These are phyloP conservation scores for Cystobasidium onofrii DNA, from an alignment of 768 basidiomycete genomes.

Conservation along the genomic window DNA sequence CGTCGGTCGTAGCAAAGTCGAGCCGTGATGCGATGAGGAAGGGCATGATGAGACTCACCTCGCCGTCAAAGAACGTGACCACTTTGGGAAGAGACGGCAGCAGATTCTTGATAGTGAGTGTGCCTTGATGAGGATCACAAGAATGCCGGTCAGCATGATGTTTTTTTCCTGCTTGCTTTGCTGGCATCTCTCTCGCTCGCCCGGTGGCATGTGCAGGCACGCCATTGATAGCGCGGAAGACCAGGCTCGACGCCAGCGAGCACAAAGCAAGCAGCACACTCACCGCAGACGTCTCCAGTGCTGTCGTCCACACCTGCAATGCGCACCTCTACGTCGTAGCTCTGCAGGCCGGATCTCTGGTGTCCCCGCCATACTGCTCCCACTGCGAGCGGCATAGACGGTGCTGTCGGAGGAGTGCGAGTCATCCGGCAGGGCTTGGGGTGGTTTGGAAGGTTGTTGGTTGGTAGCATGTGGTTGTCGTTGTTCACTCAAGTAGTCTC, in stretches of 20 bases:
- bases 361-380: slow-evolving; percentile 28
- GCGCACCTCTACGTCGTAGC: slow-evolving; percentile 27
- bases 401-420: neutral
- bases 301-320: slow-evolving; percentile 6
- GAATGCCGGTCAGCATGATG: neutral
- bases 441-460: neutral
- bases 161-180: neutral
- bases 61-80: slow-evolving; percentile 28
- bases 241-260: neutral
- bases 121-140: slow-evolving; percentile 1
- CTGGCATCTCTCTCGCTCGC: neutral
- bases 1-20: neutral
- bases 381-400: neutral
- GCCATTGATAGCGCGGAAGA: neutral
- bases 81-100: slow-evolving; percentile 18
- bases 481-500: neutral
- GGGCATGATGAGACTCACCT: neutral
- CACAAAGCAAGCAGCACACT: neutral
- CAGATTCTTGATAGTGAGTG: slow-evolving; percentile 26
- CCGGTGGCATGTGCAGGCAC: neutral
- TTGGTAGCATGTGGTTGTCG: neutral
- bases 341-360: slow-evolving; percentile 16
- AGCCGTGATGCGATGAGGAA: neutral
- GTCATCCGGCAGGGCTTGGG: neutral
- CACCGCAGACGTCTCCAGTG: slow-evolving; percentile 15